Base-by-base conservation (phyloP, 805 yeast species). In the Nakazawaea sp. region DNA sequence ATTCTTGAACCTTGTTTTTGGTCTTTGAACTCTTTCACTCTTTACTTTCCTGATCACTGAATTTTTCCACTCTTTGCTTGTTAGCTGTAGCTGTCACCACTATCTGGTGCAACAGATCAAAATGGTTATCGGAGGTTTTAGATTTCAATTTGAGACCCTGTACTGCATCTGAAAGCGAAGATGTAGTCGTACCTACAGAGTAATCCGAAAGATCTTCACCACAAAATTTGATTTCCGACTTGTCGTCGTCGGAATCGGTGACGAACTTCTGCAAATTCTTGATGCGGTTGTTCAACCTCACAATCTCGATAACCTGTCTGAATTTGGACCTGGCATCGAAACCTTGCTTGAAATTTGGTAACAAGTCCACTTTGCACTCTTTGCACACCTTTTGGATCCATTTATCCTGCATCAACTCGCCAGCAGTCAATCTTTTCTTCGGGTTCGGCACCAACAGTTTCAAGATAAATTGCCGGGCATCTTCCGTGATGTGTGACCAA, bases 241-340 rank as follows among this genome's bases (percentile, higher is more conserved):
- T 67, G 40, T 68, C 76, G 42, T 66, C 78, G 48, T 75, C 84
- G 23, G 68, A 75, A 24, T 69, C 77, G 33, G 66, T 69, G 51
- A 73, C 83, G 47, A 77, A 50, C 40, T 68, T 67, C 59, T 81
- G 77, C 53, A 90, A 70, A 47, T 80, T 78, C 51, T 73, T 67
- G 56, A 90, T 78, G 55, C 84, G 74, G 59, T 88, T 88, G 51
- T 82, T 77, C 60, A 90, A 73, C 49, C 77, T 78, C 36, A 90
- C 89, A 52, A 86, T 66, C 55, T 87, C 92, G 49, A 86, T 81
- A 27, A 92, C 97, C 48, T 81, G 84, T 51, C 80, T 77, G 64
- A 92, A 79, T 59, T 83, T 88, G 51, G 73, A 70, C 53, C 84
- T 86, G 23, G 95, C 94, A 53, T 81, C 77, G 70, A 87, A 84